phyloP scores from a whole-genome alignment of 352 stramenopile species.

The Plasmopara muralis region DNA sequence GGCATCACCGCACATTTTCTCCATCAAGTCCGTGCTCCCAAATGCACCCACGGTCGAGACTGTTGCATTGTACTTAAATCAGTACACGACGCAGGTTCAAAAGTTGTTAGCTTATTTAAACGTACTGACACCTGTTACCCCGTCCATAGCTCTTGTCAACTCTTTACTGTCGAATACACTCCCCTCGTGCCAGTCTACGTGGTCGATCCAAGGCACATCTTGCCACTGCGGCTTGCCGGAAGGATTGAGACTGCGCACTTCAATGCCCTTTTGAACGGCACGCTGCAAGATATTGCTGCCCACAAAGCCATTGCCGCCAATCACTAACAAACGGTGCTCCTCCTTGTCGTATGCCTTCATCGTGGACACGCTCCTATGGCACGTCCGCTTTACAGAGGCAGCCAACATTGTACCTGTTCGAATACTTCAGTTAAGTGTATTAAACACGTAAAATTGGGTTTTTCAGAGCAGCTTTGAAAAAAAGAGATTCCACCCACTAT shows the following conservation, averaged over 20 bases:
- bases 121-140: constrained; percentile 76
- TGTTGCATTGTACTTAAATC: constrained; percentile 17
- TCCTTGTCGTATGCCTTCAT: constrained; percentile 53
- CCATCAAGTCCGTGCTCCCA: constrained; percentile 84
- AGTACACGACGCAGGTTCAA: constrained; percentile 1
- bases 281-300: constrained; percentile 87
- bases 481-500: background rate
- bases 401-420: too few relatives aligned
- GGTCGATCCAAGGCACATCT: constrained; percentile 71
- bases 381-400: background rate
- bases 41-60: constrained; percentile 87
- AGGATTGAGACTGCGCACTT: constrained; percentile 80
- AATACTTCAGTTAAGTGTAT: too few relatives aligned
- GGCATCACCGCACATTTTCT: constrained; percentile 84
- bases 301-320: constrained; percentile 87
- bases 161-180: constrained; percentile 74
- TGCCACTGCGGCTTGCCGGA: constrained; percentile 77
- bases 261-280: constrained; percentile 81
- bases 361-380: constrained; percentile 20
- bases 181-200: constrained; percentile 85
- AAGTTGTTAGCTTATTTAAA: constrained; percentile 3
- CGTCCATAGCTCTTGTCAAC: constrained; percentile 58
- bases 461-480: background rate
- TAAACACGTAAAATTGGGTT: background rate
- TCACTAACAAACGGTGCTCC: constrained; percentile 74